These are phyloP conservation scores for Colletotrichum sp. DNA, from an alignment of 2,329 filamentous ascomycete genomes.

Conservation along the genomic window DNA sequence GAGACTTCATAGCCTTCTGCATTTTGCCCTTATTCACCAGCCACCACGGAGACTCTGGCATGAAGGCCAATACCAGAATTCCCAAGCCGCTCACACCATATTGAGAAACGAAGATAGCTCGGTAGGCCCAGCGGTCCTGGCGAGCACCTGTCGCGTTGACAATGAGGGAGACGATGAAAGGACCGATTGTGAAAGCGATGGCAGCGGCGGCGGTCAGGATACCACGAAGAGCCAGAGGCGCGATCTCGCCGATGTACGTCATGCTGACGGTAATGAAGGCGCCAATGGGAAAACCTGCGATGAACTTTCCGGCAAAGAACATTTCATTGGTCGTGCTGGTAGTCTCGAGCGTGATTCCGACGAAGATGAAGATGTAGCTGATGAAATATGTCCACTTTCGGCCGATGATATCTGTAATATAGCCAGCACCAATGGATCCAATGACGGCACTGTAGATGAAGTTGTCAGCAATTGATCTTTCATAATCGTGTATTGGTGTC, in stretches of 20 bases:
- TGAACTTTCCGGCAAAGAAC: constrained; percentile 47
- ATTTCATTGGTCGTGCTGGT: constrained; percentile 33
- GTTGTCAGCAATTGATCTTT: not conserved
- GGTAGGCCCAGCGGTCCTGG: constrained; percentile 35
- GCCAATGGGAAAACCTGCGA: constrained; percentile 43
- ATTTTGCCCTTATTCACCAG: constrained; percentile 33
- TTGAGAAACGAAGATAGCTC: constrained; percentile 20
- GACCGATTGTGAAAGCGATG: constrained; percentile 28
- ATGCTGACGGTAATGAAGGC: constrained; percentile 29
- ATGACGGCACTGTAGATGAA: constrained; percentile 15
- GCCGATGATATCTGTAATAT: constrained; percentile 11
- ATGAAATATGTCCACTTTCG: constrained; percentile 30
- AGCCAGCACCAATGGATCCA: constrained; percentile 15
- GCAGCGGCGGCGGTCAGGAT: constrained; percentile 31
- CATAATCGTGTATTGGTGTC: not conserved
- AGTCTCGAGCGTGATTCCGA: constrained; percentile 40
- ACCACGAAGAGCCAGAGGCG: constrained; percentile 31
- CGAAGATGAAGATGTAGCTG: constrained; percentile 38
- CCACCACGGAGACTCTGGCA: constrained; percentile 51
- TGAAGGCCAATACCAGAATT: constrained; percentile 15
- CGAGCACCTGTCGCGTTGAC: constrained; percentile 31
- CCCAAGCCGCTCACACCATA: constrained; percentile 18
- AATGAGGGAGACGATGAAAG: constrained; percentile 34
- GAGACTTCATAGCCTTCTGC: constrained; percentile 21
- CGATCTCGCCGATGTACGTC: constrained; percentile 35